These are phyloP conservation scores for Backusella westeae DNA, from an alignment of 192 early-diverging fungal genomes.

Conservation along the genomic window DNA sequence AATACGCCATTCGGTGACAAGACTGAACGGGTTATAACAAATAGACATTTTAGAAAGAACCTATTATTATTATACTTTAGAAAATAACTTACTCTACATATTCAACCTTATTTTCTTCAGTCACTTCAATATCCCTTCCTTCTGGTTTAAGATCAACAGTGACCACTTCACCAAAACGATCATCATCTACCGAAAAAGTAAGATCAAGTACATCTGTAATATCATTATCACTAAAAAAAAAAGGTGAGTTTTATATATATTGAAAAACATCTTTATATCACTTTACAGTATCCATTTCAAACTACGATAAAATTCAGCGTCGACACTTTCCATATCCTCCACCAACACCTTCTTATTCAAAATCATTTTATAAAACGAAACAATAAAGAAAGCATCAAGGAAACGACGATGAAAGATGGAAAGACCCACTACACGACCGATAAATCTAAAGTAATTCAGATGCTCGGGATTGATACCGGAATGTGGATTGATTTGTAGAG, in stretches of 20 bases:
- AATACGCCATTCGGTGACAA: slow-evolving; percentile 88
- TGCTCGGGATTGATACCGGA: slow-evolving; percentile 96
- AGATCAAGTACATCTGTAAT: slow-evolving; percentile 84
- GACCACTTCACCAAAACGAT: slow-evolving; percentile 86
- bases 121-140: slow-evolving; percentile 86
- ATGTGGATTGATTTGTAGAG: slow-evolving; percentile 96
- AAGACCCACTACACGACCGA: slow-evolving; percentile 93
- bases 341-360: slow-evolving; percentile 86
- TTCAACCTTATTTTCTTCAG: slow-evolving; percentile 95
- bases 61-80: not conserved
- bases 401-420: slow-evolving; percentile 97
- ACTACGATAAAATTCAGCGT: slow-evolving; percentile 88
- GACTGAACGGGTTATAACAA: slow-evolving; percentile 15
- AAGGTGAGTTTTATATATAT: not conserved
- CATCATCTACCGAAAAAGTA: slow-evolving; percentile 89
- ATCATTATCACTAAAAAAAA: slow-evolving; percentile 69
- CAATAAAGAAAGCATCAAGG: slow-evolving; percentile 95
- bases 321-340: slow-evolving; percentile 93
- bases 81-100: slow-evolving; percentile 69
- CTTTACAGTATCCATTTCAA: slow-evolving; percentile 89
- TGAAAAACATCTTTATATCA: not conserved
- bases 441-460: slow-evolving; percentile 98
- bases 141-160: slow-evolving; percentile 87
- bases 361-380: slow-evolving; percentile 98
- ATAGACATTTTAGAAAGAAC: not conserved